phyloP scores from a whole-genome alignment of 2,329 filamentous ascomycete genomes.

The Colletotrichum scovillei region DNA sequence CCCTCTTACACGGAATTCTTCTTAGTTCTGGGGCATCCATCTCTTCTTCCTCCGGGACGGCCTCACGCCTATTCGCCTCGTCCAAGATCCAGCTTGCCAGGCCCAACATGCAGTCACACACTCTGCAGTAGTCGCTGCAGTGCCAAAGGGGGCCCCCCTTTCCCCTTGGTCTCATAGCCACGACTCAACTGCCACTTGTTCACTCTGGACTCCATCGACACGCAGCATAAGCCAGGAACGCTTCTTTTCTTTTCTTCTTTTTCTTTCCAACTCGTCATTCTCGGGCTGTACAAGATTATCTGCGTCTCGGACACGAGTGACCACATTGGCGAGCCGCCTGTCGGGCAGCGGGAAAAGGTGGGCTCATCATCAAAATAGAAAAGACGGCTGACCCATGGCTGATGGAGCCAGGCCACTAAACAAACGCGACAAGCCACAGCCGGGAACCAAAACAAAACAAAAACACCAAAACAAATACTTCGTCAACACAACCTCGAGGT shows the following conservation, averaged over 20 bases:
- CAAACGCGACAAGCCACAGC: slow-evolving; percentile 36
- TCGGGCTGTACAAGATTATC: slow-evolving; percentile 6
- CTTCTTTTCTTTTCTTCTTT: not conserved
- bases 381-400: slow-evolving; percentile 29
- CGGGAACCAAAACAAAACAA: slow-evolving; percentile 35
- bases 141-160: slow-evolving; percentile 10
- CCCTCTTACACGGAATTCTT: not conserved
- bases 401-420: slow-evolving; percentile 30
- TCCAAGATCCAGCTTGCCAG: not conserved
- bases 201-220: slow-evolving; percentile 21
- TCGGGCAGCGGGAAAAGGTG: slow-evolving; percentile 26
- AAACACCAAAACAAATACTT: slow-evolving; percentile 19
- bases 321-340: slow-evolving; percentile 4
- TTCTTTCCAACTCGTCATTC: slow-evolving; percentile 5
- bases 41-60: not conserved
- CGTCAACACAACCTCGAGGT: slow-evolving; percentile 9
- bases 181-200: slow-evolving; percentile 32
- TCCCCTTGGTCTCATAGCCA: slow-evolving; percentile 21
- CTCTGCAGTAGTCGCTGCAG: slow-evolving; percentile 30
- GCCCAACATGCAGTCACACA: not conserved
- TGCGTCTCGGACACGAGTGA: not conserved
- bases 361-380: slow-evolving; percentile 26
- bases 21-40: not conserved
- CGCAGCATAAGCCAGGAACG: slow-evolving; percentile 7
- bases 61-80: slow-evolving; percentile 19